Conservation (phyloP, 1,139 yeast genomes). For the Yamadazyma dushanensis region DNA sequence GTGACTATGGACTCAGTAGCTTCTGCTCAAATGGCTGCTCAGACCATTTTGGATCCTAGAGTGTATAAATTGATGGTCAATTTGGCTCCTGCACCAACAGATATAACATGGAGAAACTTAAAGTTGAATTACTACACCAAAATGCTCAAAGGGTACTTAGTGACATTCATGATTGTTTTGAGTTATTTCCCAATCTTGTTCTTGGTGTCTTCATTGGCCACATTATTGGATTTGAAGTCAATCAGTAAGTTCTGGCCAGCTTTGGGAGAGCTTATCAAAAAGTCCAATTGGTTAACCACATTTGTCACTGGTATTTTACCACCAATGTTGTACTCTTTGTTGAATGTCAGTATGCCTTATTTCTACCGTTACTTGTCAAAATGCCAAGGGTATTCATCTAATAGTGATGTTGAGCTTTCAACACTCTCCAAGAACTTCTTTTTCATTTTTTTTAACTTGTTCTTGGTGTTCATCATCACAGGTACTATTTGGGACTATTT, state of each 20-base stretch:
- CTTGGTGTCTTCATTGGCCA: constrained; percentile 74
- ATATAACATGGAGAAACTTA: constrained; percentile 74
- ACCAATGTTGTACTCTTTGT: constrained; percentile 67
- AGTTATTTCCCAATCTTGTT: constrained; percentile 64
- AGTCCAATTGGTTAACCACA: constrained; percentile 68
- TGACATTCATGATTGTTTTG: constrained; percentile 62
- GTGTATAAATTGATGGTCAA: constrained; percentile 69
- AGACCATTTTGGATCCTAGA: constrained; percentile 75
- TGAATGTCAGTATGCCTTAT: constrained; percentile 69
- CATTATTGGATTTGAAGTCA: constrained; percentile 69
- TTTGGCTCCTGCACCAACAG: constrained; percentile 81
- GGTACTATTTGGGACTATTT: constrained; percentile 77
- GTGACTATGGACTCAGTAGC: constrained; percentile 84
- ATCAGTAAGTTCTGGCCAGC: constrained; percentile 74
- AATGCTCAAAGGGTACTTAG: constrained; percentile 54
- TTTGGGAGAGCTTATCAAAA: constrained; percentile 57
- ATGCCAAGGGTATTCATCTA: constrained; percentile 69
- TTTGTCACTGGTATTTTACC: constrained; percentile 76
- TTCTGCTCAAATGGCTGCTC: constrained; percentile 84
- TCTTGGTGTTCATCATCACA: constrained; percentile 74
- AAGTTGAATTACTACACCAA: constrained; percentile 58
- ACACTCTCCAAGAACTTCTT: constrained; percentile 77
- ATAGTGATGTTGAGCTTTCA: constrained; percentile 74
- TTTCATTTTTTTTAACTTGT: constrained; percentile 74
- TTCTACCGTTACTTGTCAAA: constrained; percentile 66